These are phyloP conservation scores for Lepiota venenata DNA, from an alignment of 768 basidiomycete genomes.

Conservation along the genomic window DNA sequence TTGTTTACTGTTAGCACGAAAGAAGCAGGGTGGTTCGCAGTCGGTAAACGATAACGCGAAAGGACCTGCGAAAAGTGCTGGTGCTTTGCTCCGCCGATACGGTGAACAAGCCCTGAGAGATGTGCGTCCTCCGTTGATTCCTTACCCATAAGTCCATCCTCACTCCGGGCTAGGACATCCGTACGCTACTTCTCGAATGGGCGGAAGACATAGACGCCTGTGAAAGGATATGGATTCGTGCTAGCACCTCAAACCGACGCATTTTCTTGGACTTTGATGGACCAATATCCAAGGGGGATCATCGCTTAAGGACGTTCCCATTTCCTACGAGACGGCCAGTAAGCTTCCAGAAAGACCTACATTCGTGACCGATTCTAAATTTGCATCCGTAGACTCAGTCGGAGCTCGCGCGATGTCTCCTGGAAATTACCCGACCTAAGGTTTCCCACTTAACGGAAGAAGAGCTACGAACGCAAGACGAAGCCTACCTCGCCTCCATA, in stretches of 20 bases:
- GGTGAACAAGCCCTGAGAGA: conserved; percentile 93
- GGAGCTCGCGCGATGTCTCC: conserved; percentile 82
- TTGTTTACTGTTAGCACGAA: conserved; percentile 61
- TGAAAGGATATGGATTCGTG: conserved; percentile 90
- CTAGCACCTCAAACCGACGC: conserved; percentile 80
- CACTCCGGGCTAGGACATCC: conserved; percentile 68
- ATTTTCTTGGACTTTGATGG: conserved; percentile 91
- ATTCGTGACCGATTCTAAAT: not conserved
- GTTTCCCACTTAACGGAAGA: conserved; percentile 85
- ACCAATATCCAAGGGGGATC: conserved; percentile 77
- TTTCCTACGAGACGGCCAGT: conserved; percentile 96
- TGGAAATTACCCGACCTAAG: conserved; percentile 83
- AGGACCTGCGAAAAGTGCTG: conserved; percentile 90
- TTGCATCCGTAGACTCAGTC: conserved; percentile 70
- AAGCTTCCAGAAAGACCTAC: conserved; percentile 24
- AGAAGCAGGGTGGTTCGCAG: conserved; percentile 97
- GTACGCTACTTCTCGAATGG: conserved; percentile 81
- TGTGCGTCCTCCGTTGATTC: conserved; percentile 37
- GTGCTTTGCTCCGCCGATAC: conserved; percentile 89
- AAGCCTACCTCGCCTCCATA: conserved; percentile 84
- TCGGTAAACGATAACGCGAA: conserved; percentile 90
- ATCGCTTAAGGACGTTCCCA: conserved; percentile 83
- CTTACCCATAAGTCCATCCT: not conserved
- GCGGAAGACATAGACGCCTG: conserved; percentile 80
- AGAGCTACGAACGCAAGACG: conserved; percentile 80